phyloP scores from a whole-genome alignment of 345 rosid genomes.

The Hirschfeldia incana region DNA sequence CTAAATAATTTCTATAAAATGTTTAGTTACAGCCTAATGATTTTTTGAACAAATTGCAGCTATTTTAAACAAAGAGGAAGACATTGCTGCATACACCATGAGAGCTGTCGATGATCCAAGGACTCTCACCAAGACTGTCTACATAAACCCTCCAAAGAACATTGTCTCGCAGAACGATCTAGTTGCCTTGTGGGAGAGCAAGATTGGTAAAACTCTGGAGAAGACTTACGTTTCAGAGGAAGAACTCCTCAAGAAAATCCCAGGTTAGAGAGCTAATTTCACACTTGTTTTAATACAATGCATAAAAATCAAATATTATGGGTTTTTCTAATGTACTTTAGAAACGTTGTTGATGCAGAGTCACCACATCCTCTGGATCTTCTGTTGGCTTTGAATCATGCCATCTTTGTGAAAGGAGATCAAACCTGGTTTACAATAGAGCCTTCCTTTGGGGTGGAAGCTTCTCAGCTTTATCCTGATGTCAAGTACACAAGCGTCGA shows the following conservation, averaged over 20 bases:
- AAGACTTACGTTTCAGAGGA: constrained; percentile 57
- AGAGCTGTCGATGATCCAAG: constrained; percentile 59
- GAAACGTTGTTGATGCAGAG: constrained; percentile 19
- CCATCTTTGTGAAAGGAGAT: constrained; percentile 36
- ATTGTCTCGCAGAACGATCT: constrained; percentile 54
- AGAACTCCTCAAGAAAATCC: constrained; percentile 42
- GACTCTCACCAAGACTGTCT: constrained; percentile 58
- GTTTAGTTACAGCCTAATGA: not conserved
- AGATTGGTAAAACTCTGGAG: constrained; percentile 56
- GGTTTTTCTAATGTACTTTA: constrained; percentile 5
- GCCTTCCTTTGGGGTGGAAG: constrained; percentile 36
- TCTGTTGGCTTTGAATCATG: constrained; percentile 31
- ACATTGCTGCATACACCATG: constrained; percentile 53
- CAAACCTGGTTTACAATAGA: constrained; percentile 26
- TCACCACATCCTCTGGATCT: constrained; percentile 29
- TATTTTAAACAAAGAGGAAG: constrained; percentile 51
- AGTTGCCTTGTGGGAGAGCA: constrained; percentile 70
- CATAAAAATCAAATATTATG: not conserved
- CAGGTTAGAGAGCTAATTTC: constrained; percentile 6
- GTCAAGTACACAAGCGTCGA: constrained; percentile 49
- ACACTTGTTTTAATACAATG: not conserved
- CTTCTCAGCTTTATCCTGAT: constrained; percentile 42
- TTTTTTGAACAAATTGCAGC: constrained; percentile 19
- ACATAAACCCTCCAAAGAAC: constrained; percentile 55
- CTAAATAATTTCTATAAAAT: too few species aligned